Percentiles rank a stretch among this genome's conserved stretches.
Conservation (phyloP, 768 basidiomycete species). For the Pulveroboletus ravenelii region DNA sequence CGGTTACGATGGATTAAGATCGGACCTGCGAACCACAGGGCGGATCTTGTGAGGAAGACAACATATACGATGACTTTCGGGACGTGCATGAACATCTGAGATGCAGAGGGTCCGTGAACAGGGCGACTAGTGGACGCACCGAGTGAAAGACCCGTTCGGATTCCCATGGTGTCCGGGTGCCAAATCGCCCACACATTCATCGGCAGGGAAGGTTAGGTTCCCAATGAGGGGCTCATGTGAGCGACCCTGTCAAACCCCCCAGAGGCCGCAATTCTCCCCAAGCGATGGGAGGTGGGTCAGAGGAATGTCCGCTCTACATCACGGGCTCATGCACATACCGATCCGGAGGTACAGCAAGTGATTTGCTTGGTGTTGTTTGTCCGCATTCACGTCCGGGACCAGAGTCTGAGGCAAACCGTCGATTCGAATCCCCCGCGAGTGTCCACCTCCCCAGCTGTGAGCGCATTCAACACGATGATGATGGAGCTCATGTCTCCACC, state of each 20-base stretch:
- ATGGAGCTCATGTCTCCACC: too few species aligned
- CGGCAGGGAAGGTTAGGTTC: slow-evolving; percentile 11
- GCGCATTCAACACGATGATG: too few species aligned
- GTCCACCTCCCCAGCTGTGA: too few species aligned
- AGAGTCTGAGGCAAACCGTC: too few species aligned
- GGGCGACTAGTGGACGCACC: slow-evolving; percentile 5
- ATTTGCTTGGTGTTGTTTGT: too few species aligned
- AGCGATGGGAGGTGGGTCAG: slow-evolving; percentile 4
- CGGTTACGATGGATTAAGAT: slow-evolving; percentile 13
- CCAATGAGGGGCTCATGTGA: slow-evolving; percentile 13
- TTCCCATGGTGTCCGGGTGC: slow-evolving; percentile 13
- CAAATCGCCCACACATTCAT: slow-evolving; percentile 1
- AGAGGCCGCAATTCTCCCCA: slow-evolving; percentile 2
- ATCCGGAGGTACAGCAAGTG: not conserved
- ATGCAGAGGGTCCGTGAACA: slow-evolving; percentile 10
- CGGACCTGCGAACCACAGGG: slow-evolving; percentile 6
- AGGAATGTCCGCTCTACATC: not conserved
- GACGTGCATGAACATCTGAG: not conserved
- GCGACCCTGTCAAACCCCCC: slow-evolving; percentile 2
- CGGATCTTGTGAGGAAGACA: slow-evolving; percentile 27
- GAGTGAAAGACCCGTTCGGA: slow-evolving; percentile 6
- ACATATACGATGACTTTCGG: slow-evolving; percentile 17
- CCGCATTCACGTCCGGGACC: too few species aligned
- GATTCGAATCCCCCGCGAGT: too few species aligned
- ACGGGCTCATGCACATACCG: not conserved